These are phyloP conservation scores for Corchorus capsularis DNA, from an alignment of 345 rosid genomes.

Conservation along the genomic window DNA sequence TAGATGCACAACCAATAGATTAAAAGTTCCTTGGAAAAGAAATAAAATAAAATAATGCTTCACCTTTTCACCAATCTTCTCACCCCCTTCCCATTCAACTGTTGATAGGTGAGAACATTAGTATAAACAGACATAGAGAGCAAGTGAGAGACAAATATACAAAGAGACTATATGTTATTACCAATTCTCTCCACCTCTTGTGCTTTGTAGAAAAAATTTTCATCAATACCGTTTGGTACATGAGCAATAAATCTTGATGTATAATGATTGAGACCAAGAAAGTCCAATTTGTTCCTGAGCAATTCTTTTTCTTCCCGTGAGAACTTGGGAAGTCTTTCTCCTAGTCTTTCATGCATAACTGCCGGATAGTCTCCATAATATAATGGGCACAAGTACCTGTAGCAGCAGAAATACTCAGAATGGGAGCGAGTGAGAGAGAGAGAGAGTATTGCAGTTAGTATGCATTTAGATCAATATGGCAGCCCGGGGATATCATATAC, in stretches of 20 bases:
- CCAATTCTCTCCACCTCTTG: slow-evolving; percentile 71
- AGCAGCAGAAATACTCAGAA: neutral
- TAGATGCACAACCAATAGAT: slow-evolving; percentile 12
- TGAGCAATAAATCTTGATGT: slow-evolving; percentile 79
- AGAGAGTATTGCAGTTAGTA: neutral
- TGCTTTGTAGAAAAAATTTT: slow-evolving; percentile 49
- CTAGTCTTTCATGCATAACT: slow-evolving; percentile 52
- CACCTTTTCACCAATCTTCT: slow-evolving; percentile 81
- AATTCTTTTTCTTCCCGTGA: slow-evolving; percentile 56
- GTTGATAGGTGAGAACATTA: slow-evolving; percentile 24
- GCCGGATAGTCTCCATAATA: slow-evolving; percentile 66
- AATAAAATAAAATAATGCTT: neutral
- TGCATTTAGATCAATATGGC: slow-evolving; percentile 1
- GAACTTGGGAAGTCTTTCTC: slow-evolving; percentile 59
- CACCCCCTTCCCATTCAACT: slow-evolving; percentile 83
- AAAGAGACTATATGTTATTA: slow-evolving; percentile 24
- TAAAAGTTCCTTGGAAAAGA: neutral
- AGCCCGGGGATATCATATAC: neutral
- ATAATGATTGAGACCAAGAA: slow-evolving; percentile 87
- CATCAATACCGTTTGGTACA: slow-evolving; percentile 41
- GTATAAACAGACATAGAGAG: neutral
- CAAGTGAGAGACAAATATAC: neutral
- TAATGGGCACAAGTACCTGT: slow-evolving; percentile 59
- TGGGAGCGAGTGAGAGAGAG: neutral
- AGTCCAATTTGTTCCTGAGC: slow-evolving; percentile 65